Base-by-base conservation (phyloP, 1,139 yeast genomes). In the Lodderomyces pseudojiufengensis region DNA sequence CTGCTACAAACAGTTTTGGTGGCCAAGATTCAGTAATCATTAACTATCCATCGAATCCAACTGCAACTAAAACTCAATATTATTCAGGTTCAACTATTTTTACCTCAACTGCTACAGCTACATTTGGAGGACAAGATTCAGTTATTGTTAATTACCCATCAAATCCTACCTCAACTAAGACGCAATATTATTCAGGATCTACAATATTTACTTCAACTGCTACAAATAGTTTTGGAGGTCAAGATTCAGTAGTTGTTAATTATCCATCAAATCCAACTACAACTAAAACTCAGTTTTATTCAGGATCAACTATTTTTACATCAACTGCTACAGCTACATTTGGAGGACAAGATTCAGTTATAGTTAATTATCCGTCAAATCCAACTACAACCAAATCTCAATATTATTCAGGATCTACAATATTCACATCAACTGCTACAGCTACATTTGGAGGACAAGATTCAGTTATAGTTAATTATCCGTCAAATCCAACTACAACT, bases 401-500 rank as follows among this genome's bases (percentile, higher is more conserved):
- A 9, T 29, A 41, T 9, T 42, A 46, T 44, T 24, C 39, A 16
- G 42, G 35, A 11, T 9, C 35, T 4, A 26, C 20, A n/a, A 23
- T 29, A 3, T 21, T 37, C 5, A 23, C 35, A 36, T 39, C 13
- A 3, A 47, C 52, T n/a, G 13, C 24, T 3, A 35, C 48, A 8
- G 21, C 21, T 10, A 27, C 44, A 3, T 39, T 38, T 6, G 41
- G 36, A 11, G 47, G 39, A 4, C 49, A 51, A 2, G 46, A 46
- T 31, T 43, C 51, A 14, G 53, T 53, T 5, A 35, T 46, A 30
- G 48, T 52, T 14, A 47, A 48, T 9, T 46, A 44, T n/a, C 58
- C 60, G 5, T 29, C 27, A n/a, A 33, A 32, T 22, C 37, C 51
- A 3, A 45, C 46, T 0, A 29, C 32, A 2, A 50, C 55, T 5